Conservation (phyloP, 2,329 filamentous ascomycete species). For the Coleophoma cylindrospora region DNA sequence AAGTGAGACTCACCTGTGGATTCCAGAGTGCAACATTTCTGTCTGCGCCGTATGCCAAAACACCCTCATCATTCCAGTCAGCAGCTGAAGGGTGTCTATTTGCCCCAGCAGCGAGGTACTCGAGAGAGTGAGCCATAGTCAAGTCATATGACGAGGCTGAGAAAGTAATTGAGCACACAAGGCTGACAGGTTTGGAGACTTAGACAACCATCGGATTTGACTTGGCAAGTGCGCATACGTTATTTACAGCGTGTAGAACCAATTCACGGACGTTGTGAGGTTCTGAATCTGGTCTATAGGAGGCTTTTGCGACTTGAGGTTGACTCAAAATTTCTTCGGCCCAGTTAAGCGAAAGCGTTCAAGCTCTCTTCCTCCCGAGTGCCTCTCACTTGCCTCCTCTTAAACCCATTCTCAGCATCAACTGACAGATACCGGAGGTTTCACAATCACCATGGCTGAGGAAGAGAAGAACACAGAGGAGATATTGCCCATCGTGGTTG, state of each 20-base stretch:
- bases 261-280: too few relatives aligned
- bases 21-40: slow-evolving; percentile 86
- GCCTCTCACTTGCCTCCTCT: neutral
- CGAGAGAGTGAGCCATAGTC: slow-evolving; percentile 17
- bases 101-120: slow-evolving; percentile 60
- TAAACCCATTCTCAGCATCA: neutral
- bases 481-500: slow-evolving; percentile 58
- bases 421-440: neutral
- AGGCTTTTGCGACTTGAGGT: neutral
- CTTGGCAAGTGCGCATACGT: too few relatives aligned
- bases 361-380: neutral
- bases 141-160: slow-evolving; percentile 4
- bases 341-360: neutral
- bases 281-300: neutral
- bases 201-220: too few relatives aligned
- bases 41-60: slow-evolving; percentile 85
- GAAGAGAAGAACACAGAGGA: slow-evolving; percentile 13
- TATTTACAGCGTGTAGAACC: too few relatives aligned
- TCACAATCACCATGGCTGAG: slow-evolving; percentile 11
- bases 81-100: slow-evolving; percentile 87
- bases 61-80: slow-evolving; percentile 74
- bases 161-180: neutral
- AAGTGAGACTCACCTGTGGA: slow-evolving; percentile 55
- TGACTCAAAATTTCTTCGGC: neutral
- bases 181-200: neutral